Evolutionary conservation across 116 monocot genomes (phyloP), one percentile per base, ranked within the genome.

Genomic region (Iris pallida): DNA sequence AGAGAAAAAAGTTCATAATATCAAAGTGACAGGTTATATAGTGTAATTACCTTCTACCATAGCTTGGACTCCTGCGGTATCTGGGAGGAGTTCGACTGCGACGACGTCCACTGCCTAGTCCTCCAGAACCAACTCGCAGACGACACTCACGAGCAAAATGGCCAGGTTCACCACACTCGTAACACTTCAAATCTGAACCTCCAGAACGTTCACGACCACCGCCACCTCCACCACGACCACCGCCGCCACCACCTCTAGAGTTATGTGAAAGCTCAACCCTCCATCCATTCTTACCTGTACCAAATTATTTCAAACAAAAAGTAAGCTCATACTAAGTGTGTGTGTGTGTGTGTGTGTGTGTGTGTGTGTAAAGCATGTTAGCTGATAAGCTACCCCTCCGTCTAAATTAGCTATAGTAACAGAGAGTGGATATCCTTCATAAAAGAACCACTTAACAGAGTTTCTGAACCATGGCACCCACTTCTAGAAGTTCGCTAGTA

Each of bases 141-240:
- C 90, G 85, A 53, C 94, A 94, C 57, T 90, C 90, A 59, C 94
- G 85, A 47, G 90, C 94, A 81, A 94, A 94, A 65, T 94, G 94
- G 42, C 94, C 94, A 18, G 90, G 83, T 66, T 94, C 90, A 8
- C 94, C 94, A 83, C 94, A 94, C 52, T 94, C 90, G 53, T 94
- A 94, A 61, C 94, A 94, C 68, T 86, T 94, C 73, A 86, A 63
- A 62, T 94, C 88, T 41, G 82, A 82, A 52, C 91, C 91, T 64
- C 73, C 75, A 65, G 73, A 42, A 41, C 66, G 76, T 45, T 79
- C 61, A 56, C 71, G 65, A 8, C 68, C 63, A 5, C 81, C 66
- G 16, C 79, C 73, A 53, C 73, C 73, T 30, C 77, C 69, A 57
- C 82, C 67, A 4, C 69, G 57, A 62, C 73, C 73, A 52, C 72